Evolutionary conservation across 139 green algal species (phyloP), one percentile per base, ranked within the genome.

Genomic region (Raphidocelis subcapitata): DNA sequence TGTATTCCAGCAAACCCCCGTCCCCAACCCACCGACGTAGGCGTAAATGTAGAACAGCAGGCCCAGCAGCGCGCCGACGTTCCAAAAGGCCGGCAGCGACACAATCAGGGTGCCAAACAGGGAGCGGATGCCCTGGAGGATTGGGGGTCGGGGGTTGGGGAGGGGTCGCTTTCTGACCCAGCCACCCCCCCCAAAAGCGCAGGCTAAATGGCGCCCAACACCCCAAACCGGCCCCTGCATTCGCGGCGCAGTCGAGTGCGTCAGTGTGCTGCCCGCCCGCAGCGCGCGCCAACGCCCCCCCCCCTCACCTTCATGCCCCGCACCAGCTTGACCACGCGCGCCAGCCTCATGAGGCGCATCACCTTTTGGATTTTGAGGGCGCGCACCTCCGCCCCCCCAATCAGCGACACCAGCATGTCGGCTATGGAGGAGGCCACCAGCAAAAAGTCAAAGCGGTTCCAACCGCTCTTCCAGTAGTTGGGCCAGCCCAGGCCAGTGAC

Each of bases 11-110:
- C n/a, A n/a, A n/a, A n/a, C n/a, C n/a, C n/a, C n/a, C n/a, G n/a
- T n/a, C n/a, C n/a, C n/a, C n/a, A n/a, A 49, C 41, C 41, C 68
- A 23, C 81, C 89, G n/a, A 92, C 66, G 72, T 95, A 94, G 46
- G 84, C 77, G 44, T 94, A 96, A 33, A 94, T 87, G 79, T 92
- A 95, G 79, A 94, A 92, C 52, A 94, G 52, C 5, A 95, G 79
- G 10, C 81, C 61, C 26, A 95, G 79, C 36, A 95, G 82, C 1
- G 82, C 83, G 16, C 89, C 90, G 4, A 95, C 88, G 72, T 92
- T 94, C 76, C 82, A 84, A 67, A 95, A 90, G 18, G 88, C 89
- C 0, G 90, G 89, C 71, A 94, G 68, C 0, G 89, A 92, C 52
- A 92, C 74, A 23, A 93, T 75, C n/a, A 94, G 80, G 3, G 90